A percentile compares a stretch with the other conserved stretches of the same genome.
Evolutionary conservation across 1,284 basidiomycete genomes (phyloP).

Genomic region (Puccinia polysora): DNA sequence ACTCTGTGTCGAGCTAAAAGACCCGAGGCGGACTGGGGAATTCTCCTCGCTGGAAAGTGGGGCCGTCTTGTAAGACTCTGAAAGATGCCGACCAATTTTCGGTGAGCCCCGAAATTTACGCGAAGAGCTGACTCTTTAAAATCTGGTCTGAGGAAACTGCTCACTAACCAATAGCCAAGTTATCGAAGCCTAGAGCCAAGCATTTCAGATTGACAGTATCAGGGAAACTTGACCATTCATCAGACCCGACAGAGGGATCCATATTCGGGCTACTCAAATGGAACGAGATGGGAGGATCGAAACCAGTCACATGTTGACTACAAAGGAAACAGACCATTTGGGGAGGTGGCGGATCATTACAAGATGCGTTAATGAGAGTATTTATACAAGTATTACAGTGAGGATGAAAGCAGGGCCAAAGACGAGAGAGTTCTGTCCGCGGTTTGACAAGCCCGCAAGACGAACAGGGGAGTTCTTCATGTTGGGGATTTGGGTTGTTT

Average conservation of each 20-base stretch:
- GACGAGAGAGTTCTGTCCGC: not conserved
- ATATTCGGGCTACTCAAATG: slow-evolving; percentile 1
- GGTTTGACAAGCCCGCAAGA: slow-evolving; percentile 24
- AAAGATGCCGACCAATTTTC: too few species aligned
- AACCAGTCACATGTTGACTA: slow-evolving; percentile 8
- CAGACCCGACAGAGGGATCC: too few species aligned
- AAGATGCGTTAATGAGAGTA: slow-evolving; percentile 27
- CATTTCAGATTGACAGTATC: not conserved
- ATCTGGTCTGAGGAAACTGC: too few species aligned
- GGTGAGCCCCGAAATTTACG: too few species aligned
- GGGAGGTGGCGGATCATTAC: slow-evolving; percentile 16
- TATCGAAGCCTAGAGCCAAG: too few species aligned
- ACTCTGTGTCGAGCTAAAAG: slow-evolving; percentile 4
- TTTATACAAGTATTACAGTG: slow-evolving; percentile 27
- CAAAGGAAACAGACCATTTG: slow-evolving; percentile 25
- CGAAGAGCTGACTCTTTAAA: too few species aligned
- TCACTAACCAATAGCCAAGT: too few species aligned
- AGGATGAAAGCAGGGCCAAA: slow-evolving; percentile 21
- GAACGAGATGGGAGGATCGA: slow-evolving; percentile 5
- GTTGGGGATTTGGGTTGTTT: not conserved
- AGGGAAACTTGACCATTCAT: not conserved
- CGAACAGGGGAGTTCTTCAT: not conserved
- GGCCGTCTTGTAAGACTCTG: not conserved
- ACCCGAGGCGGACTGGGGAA: not conserved
- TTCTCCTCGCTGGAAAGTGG: slow-evolving; percentile 2